Percentiles rank a stretch among this genome's conserved stretches.
Conservation (phyloP, 257 asterid species). For the Fraxinus quadrangulata region DNA sequence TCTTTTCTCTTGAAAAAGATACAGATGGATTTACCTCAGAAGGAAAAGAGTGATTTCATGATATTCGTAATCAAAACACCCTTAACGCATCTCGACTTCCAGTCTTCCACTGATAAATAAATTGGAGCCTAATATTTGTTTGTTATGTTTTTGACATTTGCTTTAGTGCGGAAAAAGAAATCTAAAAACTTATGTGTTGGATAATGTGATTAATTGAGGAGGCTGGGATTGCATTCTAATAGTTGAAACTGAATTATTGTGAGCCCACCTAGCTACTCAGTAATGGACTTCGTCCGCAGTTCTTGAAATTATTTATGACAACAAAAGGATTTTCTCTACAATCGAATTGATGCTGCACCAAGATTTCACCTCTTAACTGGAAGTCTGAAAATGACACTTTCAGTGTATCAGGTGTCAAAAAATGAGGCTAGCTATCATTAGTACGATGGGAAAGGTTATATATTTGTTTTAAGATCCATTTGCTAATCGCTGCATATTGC, state of each 20-base stretch:
- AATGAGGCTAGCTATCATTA: not conserved
- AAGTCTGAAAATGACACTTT: not conserved
- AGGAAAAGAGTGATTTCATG: not conserved
- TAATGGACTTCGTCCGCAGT: not conserved
- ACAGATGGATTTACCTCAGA: not conserved
- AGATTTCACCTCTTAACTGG: slow-evolving; percentile 3
- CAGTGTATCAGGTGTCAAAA: not conserved
- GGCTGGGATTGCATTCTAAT: not conserved
- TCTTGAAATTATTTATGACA: not conserved
- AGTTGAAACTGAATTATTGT: not conserved
- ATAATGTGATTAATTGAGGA: not conserved
- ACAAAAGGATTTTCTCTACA: not conserved
- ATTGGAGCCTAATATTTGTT: not conserved
- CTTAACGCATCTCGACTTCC: not conserved
- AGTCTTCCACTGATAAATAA: not conserved
- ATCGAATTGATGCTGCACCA: not conserved
- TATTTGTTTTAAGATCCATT: not conserved
- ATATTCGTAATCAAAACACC: not conserved
- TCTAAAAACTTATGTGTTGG: not conserved
- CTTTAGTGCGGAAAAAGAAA: not conserved
- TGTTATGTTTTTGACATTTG: not conserved
- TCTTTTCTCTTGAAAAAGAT: not conserved
- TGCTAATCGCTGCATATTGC: not conserved
- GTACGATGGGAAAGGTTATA: slow-evolving; percentile 7
- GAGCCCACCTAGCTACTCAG: not conserved